phyloP scores from a whole-genome alignment of 306 rosid genomes.

The Fagus sylvatica region DNA sequence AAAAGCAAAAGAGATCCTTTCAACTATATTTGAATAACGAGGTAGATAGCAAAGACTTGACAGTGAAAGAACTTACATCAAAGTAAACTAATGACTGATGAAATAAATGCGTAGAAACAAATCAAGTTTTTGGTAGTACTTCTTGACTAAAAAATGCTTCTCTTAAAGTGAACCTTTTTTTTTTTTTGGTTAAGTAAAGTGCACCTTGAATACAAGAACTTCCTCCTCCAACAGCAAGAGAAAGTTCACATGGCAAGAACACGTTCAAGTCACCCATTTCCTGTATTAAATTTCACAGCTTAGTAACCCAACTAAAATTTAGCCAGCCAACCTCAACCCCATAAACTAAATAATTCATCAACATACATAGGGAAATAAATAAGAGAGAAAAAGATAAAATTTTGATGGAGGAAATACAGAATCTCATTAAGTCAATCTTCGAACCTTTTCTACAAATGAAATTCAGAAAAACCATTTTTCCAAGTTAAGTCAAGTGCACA shows the following conservation, averaged over 20 bases:
- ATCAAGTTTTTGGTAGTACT: too few relatives aligned
- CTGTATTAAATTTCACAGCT: constrained; percentile 35
- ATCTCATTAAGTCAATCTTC: too few relatives aligned
- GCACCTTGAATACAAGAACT: constrained; percentile 34
- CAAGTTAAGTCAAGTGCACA: too few relatives aligned
- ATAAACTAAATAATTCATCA: constrained; percentile 27
- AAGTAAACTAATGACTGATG: constrained; percentile 50
- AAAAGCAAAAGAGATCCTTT: background rate
- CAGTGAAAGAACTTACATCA: constrained; percentile 47
- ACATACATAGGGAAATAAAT: constrained; percentile 20
- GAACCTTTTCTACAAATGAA: too few relatives aligned
- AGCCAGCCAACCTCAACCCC: constrained; percentile 33
- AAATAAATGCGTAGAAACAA: too few relatives aligned
- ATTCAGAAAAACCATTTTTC: too few relatives aligned
- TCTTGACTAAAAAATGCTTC: too few relatives aligned
- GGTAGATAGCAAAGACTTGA: background rate
- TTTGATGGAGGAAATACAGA: constrained; percentile 43
- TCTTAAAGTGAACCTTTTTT: too few relatives aligned
- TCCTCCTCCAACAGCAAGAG: constrained; percentile 26
- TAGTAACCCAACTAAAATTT: constrained; percentile 27
- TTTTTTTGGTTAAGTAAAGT: background rate
- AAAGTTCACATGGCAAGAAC: constrained; percentile 39
- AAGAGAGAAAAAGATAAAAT: constrained; percentile 11
- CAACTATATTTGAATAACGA: background rate
- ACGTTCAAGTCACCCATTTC: constrained; percentile 34